phyloP scores from a whole-genome alignment of 495 filamentous ascomycete species.

The Hypoxylon trugodes region DNA sequence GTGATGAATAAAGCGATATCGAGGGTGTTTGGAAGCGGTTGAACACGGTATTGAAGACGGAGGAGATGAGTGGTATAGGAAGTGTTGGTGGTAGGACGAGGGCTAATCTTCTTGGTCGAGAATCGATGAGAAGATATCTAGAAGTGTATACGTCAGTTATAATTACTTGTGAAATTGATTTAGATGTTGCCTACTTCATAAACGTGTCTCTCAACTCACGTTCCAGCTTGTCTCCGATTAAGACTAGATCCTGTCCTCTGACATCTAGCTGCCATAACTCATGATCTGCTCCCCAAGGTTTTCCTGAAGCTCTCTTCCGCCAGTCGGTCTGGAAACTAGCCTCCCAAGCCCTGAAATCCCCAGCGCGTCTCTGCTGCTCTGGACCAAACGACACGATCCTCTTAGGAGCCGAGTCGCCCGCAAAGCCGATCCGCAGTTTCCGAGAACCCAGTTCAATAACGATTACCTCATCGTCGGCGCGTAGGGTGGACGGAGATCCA shows the following conservation, averaged over 20 bases:
- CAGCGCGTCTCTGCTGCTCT: slow-evolving; percentile 75
- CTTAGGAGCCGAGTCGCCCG: slow-evolving; percentile 78
- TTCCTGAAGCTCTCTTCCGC: slow-evolving; percentile 51
- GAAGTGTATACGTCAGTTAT: slow-evolving; percentile 9
- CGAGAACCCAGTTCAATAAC: slow-evolving; percentile 85
- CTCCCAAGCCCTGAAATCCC: slow-evolving; percentile 81
- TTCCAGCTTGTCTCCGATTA: slow-evolving; percentile 90
- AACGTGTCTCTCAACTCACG: slow-evolving; percentile 83
- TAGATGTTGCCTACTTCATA: slow-evolving; percentile 64
- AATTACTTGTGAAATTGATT: slow-evolving; percentile 4
- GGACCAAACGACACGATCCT: slow-evolving; percentile 76
- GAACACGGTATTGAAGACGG: slow-evolving; percentile 78
- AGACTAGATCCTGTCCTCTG: slow-evolving; percentile 72
- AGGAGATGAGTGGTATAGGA: slow-evolving; percentile 79
- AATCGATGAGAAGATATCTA: slow-evolving; percentile 79
- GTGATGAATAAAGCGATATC: slow-evolving; percentile 80
- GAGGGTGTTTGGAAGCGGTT: slow-evolving; percentile 78
- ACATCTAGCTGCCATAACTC: slow-evolving; percentile 87
- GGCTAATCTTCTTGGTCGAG: slow-evolving; percentile 72
- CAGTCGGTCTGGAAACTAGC: slow-evolving; percentile 58
- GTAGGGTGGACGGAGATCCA: slow-evolving; percentile 76
- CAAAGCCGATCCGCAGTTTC: slow-evolving; percentile 83
- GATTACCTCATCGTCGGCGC: slow-evolving; percentile 83
- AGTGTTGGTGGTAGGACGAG: slow-evolving; percentile 79
- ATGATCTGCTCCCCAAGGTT: slow-evolving; percentile 73